Percentiles rank a stretch among this genome's conserved stretches.
phyloP scores from a whole-genome alignment of 2,329 filamentous ascomycete species.

The Cyphellophora attinorum region DNA sequence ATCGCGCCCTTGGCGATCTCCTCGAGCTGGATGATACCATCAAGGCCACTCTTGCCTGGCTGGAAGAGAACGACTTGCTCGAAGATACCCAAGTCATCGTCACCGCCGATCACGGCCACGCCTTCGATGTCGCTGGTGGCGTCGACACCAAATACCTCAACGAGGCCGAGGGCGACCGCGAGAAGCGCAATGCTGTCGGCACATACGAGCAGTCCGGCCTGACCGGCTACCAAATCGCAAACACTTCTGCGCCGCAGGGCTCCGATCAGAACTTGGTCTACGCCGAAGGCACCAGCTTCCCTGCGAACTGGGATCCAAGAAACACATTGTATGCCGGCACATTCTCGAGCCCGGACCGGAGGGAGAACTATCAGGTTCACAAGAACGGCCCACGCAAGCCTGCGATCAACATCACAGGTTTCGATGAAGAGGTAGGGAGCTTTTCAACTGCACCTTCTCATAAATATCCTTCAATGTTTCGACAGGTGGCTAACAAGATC shows the following conservation, averaged over 20 bases:
- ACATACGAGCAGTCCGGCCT: conserved; percentile 64
- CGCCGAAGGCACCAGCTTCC: conserved; percentile 66
- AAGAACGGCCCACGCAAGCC: conserved; percentile 54
- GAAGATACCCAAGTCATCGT: conserved; percentile 72
- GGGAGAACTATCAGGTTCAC: conserved; percentile 67
- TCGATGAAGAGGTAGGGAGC: conserved; percentile 31
- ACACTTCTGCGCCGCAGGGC: conserved; percentile 29
- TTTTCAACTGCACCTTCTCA: too few species aligned
- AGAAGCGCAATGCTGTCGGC: conserved; percentile 67
- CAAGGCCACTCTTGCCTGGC: conserved; percentile 61
- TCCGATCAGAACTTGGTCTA: conserved; percentile 53
- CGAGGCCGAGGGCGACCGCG: conserved; percentile 49
- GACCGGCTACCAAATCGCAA: conserved; percentile 60
- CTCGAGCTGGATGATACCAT: conserved; percentile 80
- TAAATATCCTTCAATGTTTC: too few species aligned
- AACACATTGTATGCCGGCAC: conserved; percentile 70
- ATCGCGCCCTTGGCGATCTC: conserved; percentile 74
- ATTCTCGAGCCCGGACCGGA: conserved; percentile 61
- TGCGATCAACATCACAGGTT: conserved; percentile 44
- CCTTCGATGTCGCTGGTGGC: conserved; percentile 75
- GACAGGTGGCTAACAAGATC: background rate
- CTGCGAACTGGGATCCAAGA: conserved; percentile 73
- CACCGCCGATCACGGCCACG: conserved; percentile 81
- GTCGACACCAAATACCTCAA: conserved; percentile 72
- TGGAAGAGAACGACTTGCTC: conserved; percentile 55